A percentile compares a stretch with the other conserved stretches of the same genome.
phyloP scores from a whole-genome alignment of 441 rosid species.

The Capsella rubella region DNA sequence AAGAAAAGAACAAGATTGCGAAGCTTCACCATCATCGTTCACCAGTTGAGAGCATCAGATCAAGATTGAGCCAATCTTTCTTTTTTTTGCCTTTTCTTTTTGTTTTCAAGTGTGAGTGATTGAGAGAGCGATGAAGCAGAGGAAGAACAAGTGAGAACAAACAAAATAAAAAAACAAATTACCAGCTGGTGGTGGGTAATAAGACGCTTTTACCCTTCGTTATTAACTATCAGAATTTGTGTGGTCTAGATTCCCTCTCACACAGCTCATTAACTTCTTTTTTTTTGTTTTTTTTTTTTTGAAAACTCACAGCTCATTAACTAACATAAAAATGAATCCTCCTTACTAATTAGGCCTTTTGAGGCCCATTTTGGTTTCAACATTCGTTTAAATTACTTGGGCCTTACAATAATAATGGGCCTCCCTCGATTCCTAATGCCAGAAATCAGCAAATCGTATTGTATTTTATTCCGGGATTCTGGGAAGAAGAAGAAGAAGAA shows the following conservation, averaged over 20 bases:
- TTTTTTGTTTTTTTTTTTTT: no score
- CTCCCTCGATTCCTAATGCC: no score
- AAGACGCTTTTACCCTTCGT: constrained; percentile 33
- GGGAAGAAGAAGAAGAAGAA: constrained; percentile 25
- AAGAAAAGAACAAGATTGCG: constrained; percentile 65
- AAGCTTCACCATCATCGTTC: constrained; percentile 51
- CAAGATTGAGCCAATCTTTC: constrained; percentile 19
- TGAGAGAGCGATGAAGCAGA: no score
- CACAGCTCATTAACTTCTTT: constrained; percentile 21
- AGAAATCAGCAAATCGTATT: no score
- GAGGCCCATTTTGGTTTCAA: no score
- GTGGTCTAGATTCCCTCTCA: constrained; percentile 12
- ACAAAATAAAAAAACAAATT: no score
- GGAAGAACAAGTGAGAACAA: constrained; percentile 3
- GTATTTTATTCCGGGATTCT: background rate
- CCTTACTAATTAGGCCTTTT: no score
- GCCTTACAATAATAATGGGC: no score
- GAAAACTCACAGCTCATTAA: no score
- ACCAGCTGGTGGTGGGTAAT: constrained; percentile 2
- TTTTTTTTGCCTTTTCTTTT: background rate
- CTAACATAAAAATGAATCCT: no score
- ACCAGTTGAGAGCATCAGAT: constrained; percentile 27
- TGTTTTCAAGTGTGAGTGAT: background rate
- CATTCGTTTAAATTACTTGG: no score
- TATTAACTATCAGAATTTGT: no score